A percentile compares a stretch with the other conserved stretches of the same genome.
Conservation (phyloP, 1,284 basidiomycete genomes). For the Microbotryum silenes-acaulis region DNA sequence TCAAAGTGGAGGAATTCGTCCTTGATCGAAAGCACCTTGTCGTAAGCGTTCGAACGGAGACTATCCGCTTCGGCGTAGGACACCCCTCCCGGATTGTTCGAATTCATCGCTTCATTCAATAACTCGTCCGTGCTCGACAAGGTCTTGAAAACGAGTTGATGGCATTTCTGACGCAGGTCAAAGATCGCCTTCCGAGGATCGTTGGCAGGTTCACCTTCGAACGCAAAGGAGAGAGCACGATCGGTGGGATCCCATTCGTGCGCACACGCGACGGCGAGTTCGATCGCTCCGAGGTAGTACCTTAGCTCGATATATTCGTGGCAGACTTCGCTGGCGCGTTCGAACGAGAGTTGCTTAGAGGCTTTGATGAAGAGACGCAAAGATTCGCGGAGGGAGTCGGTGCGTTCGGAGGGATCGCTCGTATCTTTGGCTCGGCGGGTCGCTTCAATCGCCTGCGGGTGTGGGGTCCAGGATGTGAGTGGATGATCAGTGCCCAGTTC, state of each 20-base stretch:
- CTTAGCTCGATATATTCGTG: slow-evolving; percentile 76
- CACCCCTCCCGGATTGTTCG: slow-evolving; percentile 30
- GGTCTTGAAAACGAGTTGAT: slow-evolving; percentile 72
- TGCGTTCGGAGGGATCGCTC: slow-evolving; percentile 60
- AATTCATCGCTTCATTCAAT: slow-evolving; percentile 35
- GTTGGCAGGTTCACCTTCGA: slow-evolving; percentile 52
- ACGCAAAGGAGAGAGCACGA: slow-evolving; percentile 69
- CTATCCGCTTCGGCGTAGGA: slow-evolving; percentile 53
- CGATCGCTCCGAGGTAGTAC: slow-evolving; percentile 71
- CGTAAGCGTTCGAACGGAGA: slow-evolving; percentile 64
- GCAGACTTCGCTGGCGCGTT: slow-evolving; percentile 74
- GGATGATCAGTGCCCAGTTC: neutral
- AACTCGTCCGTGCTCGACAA: slow-evolving; percentile 67
- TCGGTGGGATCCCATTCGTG: slow-evolving; percentile 68
- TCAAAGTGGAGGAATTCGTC: slow-evolving; percentile 93
- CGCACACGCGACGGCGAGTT: slow-evolving; percentile 78
- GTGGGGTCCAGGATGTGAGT: neutral
- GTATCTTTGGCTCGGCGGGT: slow-evolving; percentile 83
- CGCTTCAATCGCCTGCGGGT: slow-evolving; percentile 74
- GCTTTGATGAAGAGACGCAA: slow-evolving; percentile 78
- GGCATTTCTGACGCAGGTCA: slow-evolving; percentile 63
- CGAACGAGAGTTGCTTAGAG: slow-evolving; percentile 70
- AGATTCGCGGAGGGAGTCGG: slow-evolving; percentile 70
- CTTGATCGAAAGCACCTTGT: slow-evolving; percentile 69
- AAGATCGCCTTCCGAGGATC: slow-evolving; percentile 57